Conservation (phyloP, 495 filamentous ascomycete genomes). For the Trichodelitschia bisporula region DNA sequence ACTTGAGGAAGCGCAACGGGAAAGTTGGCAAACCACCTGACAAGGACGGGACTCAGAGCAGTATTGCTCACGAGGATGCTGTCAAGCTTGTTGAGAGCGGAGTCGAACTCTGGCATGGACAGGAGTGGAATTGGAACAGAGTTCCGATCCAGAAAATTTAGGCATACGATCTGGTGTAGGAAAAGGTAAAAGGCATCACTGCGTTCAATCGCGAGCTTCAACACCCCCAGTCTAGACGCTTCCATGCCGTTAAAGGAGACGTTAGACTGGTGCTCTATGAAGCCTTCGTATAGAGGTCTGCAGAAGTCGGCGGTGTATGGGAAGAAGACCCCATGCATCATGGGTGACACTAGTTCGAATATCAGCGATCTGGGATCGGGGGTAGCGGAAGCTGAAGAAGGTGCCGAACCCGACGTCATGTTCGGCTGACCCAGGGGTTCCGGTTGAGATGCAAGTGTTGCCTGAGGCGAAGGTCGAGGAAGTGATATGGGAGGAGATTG, state of each 20-base stretch:
- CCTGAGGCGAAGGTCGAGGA: too few relatives aligned
- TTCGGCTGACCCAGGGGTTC: too few relatives aligned
- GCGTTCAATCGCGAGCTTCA: slow-evolving; percentile 4
- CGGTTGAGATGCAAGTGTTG: too few relatives aligned
- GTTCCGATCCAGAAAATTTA: background rate
- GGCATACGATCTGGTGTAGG: slow-evolving; percentile 7
- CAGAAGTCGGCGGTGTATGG: too few relatives aligned
- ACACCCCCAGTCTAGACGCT: slow-evolving; percentile 2
- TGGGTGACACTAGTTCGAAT: too few relatives aligned
- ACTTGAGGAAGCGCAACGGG: slow-evolving; percentile 4
- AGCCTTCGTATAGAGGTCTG: too few relatives aligned
- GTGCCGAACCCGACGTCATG: too few relatives aligned
- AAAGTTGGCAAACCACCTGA: slow-evolving; percentile 9
- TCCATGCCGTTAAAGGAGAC: background rate
- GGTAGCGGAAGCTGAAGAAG: too few relatives aligned
- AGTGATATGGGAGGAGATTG: too few relatives aligned
- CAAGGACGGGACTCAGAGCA: slow-evolving; percentile 2
- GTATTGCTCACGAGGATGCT: slow-evolving; percentile 6
- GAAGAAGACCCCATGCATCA: too few relatives aligned
- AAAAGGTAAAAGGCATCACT: slow-evolving; percentile 8
- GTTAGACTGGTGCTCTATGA: too few relatives aligned
- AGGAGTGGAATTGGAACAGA: slow-evolving; percentile 1
- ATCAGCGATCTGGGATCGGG: too few relatives aligned
- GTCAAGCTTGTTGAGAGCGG: slow-evolving; percentile 1
- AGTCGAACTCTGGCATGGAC: slow-evolving; percentile 2